Conservation (phyloP, 2,329 filamentous ascomycete species). For the Verticillium longisporum region DNA sequence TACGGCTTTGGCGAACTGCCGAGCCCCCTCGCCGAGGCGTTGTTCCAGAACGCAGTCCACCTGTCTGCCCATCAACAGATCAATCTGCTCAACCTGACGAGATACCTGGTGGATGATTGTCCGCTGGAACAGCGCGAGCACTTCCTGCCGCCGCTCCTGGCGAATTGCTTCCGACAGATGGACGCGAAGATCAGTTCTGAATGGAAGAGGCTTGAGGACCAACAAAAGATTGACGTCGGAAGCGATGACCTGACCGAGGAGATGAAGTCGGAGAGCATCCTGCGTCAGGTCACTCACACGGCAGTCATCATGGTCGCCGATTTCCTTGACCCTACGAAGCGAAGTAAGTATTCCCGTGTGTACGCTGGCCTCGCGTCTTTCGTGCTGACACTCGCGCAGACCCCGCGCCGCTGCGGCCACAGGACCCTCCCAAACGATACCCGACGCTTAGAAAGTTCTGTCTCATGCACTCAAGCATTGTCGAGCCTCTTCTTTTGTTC, state of each 20-base stretch:
- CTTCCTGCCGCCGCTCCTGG: conserved; percentile 79
- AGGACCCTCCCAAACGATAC: conserved; percentile 27
- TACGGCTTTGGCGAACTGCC: conserved; percentile 86
- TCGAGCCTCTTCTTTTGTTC: conserved; percentile 86
- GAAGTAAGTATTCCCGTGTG: conserved; percentile 39
- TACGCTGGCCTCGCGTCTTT: not conserved
- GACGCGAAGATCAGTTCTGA: conserved; percentile 81
- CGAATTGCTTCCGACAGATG: conserved; percentile 77
- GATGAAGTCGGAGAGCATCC: conserved; percentile 96
- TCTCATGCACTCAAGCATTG: conserved; percentile 66
- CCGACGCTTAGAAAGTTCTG: conserved; percentile 75
- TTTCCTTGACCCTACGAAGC: conserved; percentile 70
- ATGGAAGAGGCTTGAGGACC: conserved; percentile 70
- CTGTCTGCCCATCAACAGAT: conserved; percentile 91
- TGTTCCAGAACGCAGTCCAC: conserved; percentile 75
- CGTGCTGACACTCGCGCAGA: conserved; percentile 15
- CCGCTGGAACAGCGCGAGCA: conserved; percentile 68
- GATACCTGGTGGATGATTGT: conserved; percentile 87
- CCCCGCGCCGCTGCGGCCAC: conserved; percentile 19
- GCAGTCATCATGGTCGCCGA: conserved; percentile 88
- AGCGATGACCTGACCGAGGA: conserved; percentile 83
- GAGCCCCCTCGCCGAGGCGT: conserved; percentile 70
- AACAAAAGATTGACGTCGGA: conserved; percentile 55
- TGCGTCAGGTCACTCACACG: conserved; percentile 86
- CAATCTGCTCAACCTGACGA: conserved; percentile 81